Base-by-base conservation (phyloP, 192 early-diverging fungal genomes). In the Borealophlyctis nickersoniae region DNA sequence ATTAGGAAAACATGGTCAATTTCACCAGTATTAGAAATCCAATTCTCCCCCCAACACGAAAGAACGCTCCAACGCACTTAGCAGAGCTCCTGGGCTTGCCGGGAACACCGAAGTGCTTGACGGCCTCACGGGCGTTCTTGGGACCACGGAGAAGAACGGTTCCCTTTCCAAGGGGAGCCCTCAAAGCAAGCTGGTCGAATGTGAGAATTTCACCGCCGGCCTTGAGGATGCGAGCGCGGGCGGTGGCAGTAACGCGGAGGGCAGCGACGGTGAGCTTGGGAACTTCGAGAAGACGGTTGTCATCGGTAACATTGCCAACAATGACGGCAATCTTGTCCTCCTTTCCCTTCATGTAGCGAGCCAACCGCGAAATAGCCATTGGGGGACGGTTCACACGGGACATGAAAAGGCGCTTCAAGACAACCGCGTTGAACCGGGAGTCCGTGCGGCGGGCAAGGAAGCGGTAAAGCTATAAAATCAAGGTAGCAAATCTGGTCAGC, bases 391-490 rank as follows among this genome's bases (percentile, higher is more conserved):
- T 95, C 78, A 94, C 81, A 64, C 92, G 89, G 73, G 95, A 97
- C 95, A 98, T 95, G 77, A 92, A 94, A 66, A 99, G 91, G 67
- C 98, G 89, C 88, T 93, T 94, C 74, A 98, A 84, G 67, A 99
- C 88, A 62, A 92, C 91, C 89, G 94, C 93, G 93, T 99, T 99
- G 86, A 99, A 99, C 80, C 84, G 81, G 77, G 94, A 86, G 83
- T 96, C 85, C 73, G 98, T 99, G 78, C 98, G 91, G 85, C 98
- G 93, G 58, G 96, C 95, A 58, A 99, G 87, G 91, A 96, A 98
- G 77, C 93, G 88, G 87, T 98, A 99, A 66, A 99, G 87, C 94
- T 85, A 71, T 49, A n/a, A n/a, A n/a, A n/a, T n/a, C n/a, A n/a
- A n/a, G n/a, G n/a, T n/a, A n/a, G n/a, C n/a, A n/a, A n/a, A n/a